Conservation (phyloP, 148 eudicot genomes). For the Diospyros lotus region DNA sequence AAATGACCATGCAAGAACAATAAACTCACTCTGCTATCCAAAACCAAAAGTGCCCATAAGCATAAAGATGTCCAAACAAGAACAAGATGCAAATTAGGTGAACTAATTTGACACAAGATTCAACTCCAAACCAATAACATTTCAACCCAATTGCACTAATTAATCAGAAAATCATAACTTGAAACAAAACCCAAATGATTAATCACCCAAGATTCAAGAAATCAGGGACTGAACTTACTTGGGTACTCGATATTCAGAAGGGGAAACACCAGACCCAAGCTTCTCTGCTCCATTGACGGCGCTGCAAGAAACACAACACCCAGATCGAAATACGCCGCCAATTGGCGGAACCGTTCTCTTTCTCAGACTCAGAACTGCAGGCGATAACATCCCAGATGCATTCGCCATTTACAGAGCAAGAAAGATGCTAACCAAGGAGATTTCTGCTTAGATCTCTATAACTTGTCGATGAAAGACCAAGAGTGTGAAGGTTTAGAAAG, state of each 20-base stretch:
- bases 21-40: not conserved
- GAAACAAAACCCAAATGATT: constrained; percentile 8
- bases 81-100: not conserved
- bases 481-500: constrained; percentile 1
- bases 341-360: constrained; percentile 22
- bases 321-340: constrained; percentile 37
- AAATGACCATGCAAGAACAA: not conserved
- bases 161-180: not conserved
- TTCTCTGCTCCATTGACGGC: constrained; percentile 32
- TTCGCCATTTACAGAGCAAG: constrained; percentile 33
- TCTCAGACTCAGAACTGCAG: constrained; percentile 24
- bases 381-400: constrained; percentile 45
- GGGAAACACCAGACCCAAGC: constrained; percentile 29
- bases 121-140: constrained; percentile 3
- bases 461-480: constrained; percentile 12
- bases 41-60: not conserved
- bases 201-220: not conserved
- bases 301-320: constrained; percentile 41
- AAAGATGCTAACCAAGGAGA: not conserved
- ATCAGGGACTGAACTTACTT: constrained; percentile 30
- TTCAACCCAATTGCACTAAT: constrained; percentile 2
- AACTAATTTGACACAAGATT: not conserved
- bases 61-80: not conserved
- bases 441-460: constrained; percentile 1
- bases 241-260: constrained; percentile 35